Conservation (phyloP, 768 basidiomycete species). For the Lactifluus piperatus region DNA sequence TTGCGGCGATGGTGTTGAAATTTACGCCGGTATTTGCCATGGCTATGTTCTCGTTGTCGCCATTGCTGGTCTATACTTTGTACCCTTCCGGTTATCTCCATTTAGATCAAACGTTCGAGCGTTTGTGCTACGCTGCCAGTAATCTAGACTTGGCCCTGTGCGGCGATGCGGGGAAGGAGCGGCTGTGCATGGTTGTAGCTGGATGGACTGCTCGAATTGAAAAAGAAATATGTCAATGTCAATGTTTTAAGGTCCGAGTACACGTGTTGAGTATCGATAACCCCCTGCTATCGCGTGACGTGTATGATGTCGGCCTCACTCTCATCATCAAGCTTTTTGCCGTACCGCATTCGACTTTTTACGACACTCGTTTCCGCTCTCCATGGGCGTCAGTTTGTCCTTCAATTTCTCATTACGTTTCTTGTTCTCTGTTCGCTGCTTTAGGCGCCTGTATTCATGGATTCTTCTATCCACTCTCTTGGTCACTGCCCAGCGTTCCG, state of each 20-base stretch:
- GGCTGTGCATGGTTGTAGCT: background rate
- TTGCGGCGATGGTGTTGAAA: background rate
- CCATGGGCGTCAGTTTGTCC: background rate
- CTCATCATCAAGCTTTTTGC: slow-evolving; percentile 3
- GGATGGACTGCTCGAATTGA: background rate
- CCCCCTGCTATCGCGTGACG: background rate
- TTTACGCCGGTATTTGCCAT: background rate
- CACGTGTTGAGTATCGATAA: slow-evolving; percentile 6
- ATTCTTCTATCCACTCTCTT: background rate
- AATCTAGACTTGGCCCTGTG: background rate
- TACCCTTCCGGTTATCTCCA: background rate
- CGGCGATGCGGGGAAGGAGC: slow-evolving; percentile 11
- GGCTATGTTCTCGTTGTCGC: background rate
- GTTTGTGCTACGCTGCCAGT: background rate
- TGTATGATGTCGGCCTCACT: background rate
- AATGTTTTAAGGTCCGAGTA: background rate
- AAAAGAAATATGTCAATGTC: background rate
- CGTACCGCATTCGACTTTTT: background rate
- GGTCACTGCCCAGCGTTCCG: slow-evolving; percentile 1
- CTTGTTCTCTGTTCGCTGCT: background rate
- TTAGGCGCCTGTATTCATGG: background rate
- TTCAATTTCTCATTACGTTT: background rate
- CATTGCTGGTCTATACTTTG: background rate
- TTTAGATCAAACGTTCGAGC: no score
- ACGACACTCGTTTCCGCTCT: background rate